Base-by-base conservation (phyloP, 2,329 filamentous ascomycete genomes). In the Aureobasidium uvarum region DNA sequence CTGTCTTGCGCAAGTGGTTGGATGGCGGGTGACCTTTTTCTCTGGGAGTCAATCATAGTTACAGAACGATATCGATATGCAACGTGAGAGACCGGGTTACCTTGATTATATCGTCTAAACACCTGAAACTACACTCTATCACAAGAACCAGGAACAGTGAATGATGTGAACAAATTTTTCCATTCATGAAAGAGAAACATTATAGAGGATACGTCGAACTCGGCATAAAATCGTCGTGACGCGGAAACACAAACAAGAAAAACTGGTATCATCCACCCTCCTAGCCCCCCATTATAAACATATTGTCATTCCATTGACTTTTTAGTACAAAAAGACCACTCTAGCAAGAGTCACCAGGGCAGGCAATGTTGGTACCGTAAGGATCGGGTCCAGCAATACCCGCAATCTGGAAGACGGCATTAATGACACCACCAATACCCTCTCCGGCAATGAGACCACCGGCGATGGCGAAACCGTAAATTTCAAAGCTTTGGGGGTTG, bases 391-490 rank as follows among this genome's bases (percentile, higher is more conserved):
- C 79, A 16, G 73, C 69, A 65, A 80, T 78, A 31, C 77, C 77
- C 1, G 75, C 77, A 62, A 83, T 77, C 69, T 82, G 77, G 71
- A 82, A 78, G 41, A 82, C 72, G 2, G 85, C 85, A 68, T 86
- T 86, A 66, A 88, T 72, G n/a, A 87, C 84, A 68, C 85, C 85
- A 39, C 85, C 85, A 63, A 87, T 81, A 64, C 85, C 85, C 75
- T 88, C 85, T 5, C 85, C 85, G 3, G 85, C 85, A 72, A 87
- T 87, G 68, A 86, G 77, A 54, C 85, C 85, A 38, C 83, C 83
- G 2, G 83, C 85, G 50, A 87, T 77, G 11, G 84, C 84, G 69
- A 85, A 88, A 14, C 82, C 83, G 70, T 84, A 86, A 38, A 84
- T 77, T 66, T 86, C 85, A 73, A 85, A 87, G 52, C 74, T 77